A percentile compares a stretch with the other conserved stretches of the same genome.
phyloP scores from a whole-genome alignment of 805 yeast genomes.

The Ogataea methylovora region DNA sequence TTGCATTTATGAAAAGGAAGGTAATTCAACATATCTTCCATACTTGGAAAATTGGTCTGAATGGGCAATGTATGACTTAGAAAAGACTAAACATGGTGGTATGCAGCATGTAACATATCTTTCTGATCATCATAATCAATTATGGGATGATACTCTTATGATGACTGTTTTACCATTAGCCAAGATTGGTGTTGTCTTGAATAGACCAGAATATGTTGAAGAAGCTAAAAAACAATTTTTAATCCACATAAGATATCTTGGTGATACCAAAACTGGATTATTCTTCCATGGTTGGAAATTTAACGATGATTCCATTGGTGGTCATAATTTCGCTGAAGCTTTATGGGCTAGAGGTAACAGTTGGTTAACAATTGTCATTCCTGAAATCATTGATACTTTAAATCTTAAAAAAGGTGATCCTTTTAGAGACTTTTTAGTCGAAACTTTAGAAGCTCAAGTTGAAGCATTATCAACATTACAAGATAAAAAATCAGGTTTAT shows the following conservation, averaged over 20 bases:
- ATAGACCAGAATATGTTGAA: slow-evolving; percentile 24
- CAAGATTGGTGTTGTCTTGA: slow-evolving; percentile 23
- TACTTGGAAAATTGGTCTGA: slow-evolving; percentile 29
- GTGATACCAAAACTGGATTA: slow-evolving; percentile 24
- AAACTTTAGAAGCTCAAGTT: slow-evolving; percentile 25
- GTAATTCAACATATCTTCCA: slow-evolving; percentile 14
- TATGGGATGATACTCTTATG: slow-evolving; percentile 28
- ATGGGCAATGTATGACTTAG: slow-evolving; percentile 26
- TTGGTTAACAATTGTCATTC: slow-evolving; percentile 30
- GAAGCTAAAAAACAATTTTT: slow-evolving; percentile 28
- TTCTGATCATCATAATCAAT: slow-evolving; percentile 21
- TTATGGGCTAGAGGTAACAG: slow-evolving; percentile 31
- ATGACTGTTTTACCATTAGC: slow-evolving; percentile 31
- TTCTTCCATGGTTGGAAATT: slow-evolving; percentile 29
- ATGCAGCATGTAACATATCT: slow-evolving; percentile 28
- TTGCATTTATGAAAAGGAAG: slow-evolving; percentile 20
- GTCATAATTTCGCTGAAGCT: slow-evolving; percentile 21
- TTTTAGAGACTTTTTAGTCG: slow-evolving; percentile 20
- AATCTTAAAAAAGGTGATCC: slow-evolving; percentile 21
- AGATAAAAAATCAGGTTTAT: slow-evolving; percentile 22
- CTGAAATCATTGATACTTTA: slow-evolving; percentile 26
- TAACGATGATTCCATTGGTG: slow-evolving; percentile 10
- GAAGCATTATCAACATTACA: slow-evolving; percentile 19
- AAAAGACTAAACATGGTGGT: slow-evolving; percentile 26
- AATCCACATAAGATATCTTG: slow-evolving; percentile 24